Evolutionary conservation across 1,284 basidiomycete genomes (phyloP).

Genomic region (Puccinia triticina): DNA sequence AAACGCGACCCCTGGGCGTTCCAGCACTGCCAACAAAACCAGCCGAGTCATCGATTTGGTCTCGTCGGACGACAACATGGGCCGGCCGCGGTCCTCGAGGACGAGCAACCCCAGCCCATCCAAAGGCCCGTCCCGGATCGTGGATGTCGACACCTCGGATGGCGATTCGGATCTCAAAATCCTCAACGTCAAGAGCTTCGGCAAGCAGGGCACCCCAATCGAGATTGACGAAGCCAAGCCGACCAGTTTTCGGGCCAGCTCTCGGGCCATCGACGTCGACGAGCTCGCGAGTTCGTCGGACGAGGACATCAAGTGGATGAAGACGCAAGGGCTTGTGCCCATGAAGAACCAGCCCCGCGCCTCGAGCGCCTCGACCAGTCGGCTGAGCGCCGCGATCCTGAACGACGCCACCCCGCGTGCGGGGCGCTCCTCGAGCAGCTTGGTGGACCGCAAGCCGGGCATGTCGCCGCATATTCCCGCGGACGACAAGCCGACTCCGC

Average conservation of each 20-base stretch:
- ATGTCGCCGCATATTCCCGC: background rate
- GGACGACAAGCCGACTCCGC: background rate
- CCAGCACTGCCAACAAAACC: background rate
- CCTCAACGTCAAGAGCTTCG: background rate
- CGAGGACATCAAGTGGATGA: background rate
- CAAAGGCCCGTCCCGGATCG: background rate
- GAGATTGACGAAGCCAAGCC: background rate
- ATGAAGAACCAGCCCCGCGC: background rate
- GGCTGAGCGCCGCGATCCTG: background rate
- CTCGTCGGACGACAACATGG: background rate
- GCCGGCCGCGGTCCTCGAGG: background rate
- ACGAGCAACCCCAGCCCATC: background rate
- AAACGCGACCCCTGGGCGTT: background rate
- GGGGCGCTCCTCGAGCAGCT: background rate
- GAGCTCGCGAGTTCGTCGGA: background rate
- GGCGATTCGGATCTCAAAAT: background rate
- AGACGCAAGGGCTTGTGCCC: conserved; percentile 1
- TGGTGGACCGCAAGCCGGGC: background rate
- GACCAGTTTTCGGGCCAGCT: background rate
- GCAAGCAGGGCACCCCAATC: background rate
- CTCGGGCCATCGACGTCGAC: background rate
- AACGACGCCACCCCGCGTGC: background rate
- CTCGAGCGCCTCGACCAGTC: background rate
- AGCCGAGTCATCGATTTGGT: background rate
- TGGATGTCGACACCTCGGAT: background rate